Evolutionary conservation across 2,329 filamentous ascomycete genomes (phyloP).

Genomic region (Colletotrichum noveboracense): DNA sequence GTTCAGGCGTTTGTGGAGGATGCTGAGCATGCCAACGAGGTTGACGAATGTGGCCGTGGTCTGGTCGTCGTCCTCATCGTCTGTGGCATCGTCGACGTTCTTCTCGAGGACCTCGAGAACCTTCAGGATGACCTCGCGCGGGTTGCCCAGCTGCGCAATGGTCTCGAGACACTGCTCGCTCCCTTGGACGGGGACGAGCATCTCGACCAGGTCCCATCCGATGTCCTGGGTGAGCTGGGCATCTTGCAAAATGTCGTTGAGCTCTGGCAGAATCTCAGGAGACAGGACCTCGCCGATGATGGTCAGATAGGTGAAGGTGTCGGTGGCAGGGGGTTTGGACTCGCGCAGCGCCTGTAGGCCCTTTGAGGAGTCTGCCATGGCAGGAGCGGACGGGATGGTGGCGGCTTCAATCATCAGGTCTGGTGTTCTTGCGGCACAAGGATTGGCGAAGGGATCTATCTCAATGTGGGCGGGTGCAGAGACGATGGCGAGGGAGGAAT

Average conservation of each 20-base stretch:
- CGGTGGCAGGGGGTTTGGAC: slow-evolving; percentile 58
- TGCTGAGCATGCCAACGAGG: slow-evolving; percentile 73
- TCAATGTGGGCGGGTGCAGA: not conserved
- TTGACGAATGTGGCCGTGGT: slow-evolving; percentile 64
- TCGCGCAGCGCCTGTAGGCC: slow-evolving; percentile 52
- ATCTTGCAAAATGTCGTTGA: slow-evolving; percentile 74
- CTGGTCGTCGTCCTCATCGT: slow-evolving; percentile 40
- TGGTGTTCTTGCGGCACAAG: not conserved
- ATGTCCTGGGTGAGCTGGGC: slow-evolving; percentile 74
- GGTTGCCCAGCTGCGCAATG: slow-evolving; percentile 79
- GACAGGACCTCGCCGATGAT: slow-evolving; percentile 77
- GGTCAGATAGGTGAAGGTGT: slow-evolving; percentile 79
- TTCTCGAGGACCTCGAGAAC: slow-evolving; percentile 75
- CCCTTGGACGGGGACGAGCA: slow-evolving; percentile 70
- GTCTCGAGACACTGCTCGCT: slow-evolving; percentile 76
- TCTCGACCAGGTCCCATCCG: slow-evolving; percentile 83
- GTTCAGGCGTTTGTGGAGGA: slow-evolving; percentile 76
- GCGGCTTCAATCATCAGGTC: slow-evolving; percentile 21
- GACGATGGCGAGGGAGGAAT: not conserved
- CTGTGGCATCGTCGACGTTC: slow-evolving; percentile 45
- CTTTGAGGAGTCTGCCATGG: slow-evolving; percentile 36
- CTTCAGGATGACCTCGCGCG: slow-evolving; percentile 81
- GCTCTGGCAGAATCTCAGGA: slow-evolving; percentile 67
- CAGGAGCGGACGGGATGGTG: not conserved
- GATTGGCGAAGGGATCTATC: not conserved